phyloP scores from a whole-genome alignment of 2,329 filamentous ascomycete genomes.

The Xylaria sp. region DNA sequence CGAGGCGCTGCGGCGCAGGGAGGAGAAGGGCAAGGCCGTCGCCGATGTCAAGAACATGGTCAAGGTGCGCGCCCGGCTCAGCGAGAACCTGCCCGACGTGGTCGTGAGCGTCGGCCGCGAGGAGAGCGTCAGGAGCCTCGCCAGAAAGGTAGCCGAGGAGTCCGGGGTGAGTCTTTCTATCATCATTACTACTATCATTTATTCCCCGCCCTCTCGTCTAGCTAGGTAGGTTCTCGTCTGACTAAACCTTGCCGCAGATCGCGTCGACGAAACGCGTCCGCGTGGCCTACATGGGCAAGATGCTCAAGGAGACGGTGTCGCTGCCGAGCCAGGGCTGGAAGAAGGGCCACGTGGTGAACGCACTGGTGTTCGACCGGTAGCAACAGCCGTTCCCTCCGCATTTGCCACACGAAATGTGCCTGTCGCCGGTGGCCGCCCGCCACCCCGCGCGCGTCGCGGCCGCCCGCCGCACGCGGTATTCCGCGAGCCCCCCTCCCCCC shows the following conservation, averaged over 20 bases:
- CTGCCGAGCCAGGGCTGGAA: conserved; percentile 75
- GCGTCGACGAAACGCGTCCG: conserved; percentile 61
- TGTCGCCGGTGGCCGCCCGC: too few relatives aligned
- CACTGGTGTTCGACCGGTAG: conserved; percentile 64
- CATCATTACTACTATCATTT: conserved; percentile 1
- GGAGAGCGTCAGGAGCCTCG: conserved; percentile 67
- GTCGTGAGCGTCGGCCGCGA: conserved; percentile 57
- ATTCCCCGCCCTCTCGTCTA: too few relatives aligned
- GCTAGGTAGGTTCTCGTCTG: not conserved
- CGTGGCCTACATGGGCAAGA: conserved; percentile 79
- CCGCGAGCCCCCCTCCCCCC: too few relatives aligned
- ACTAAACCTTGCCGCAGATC: conserved; percentile 55
- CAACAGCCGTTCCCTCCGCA: conserved; percentile 16
- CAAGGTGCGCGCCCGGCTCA: conserved; percentile 64
- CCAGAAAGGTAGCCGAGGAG: conserved; percentile 64
- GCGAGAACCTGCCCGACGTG: conserved; percentile 68
- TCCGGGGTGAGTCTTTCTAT: conserved; percentile 56
- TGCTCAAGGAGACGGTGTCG: conserved; percentile 69
- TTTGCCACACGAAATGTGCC: not conserved
- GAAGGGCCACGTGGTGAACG: conserved; percentile 75
- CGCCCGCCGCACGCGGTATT: not conserved
- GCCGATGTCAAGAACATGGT: conserved; percentile 57
- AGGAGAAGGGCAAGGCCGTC: conserved; percentile 64
- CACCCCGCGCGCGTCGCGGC: not conserved
- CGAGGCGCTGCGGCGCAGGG: conserved; percentile 46